Evolutionary conservation across 208 protist genomes (phyloP).

Genomic region (Acanthamoeba culbertsoni): DNA sequence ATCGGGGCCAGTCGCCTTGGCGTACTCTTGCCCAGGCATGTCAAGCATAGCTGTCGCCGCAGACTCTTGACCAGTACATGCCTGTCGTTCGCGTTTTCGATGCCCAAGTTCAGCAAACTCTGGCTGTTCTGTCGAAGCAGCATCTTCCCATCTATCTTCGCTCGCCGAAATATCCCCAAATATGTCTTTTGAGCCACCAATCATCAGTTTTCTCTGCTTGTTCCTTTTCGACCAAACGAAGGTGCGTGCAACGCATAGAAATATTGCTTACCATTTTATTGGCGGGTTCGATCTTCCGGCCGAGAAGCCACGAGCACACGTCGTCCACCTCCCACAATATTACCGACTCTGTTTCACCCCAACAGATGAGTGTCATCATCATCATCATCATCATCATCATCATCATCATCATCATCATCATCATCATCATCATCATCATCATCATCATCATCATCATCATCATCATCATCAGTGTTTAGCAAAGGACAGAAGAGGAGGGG

Average conservation of each 20-base stretch:
- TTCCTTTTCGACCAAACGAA: background rate
- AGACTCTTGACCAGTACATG: background rate
- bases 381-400: too few species aligned
- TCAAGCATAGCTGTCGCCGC: background rate
- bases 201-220: background rate
- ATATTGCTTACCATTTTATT: background rate
- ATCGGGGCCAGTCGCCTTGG: too few species aligned
- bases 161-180: background rate
- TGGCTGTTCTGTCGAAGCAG: background rate
- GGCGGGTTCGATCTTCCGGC: background rate
- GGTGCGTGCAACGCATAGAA: background rate
- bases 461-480: background rate
- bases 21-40: background rate
- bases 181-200: background rate
- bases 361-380: too few species aligned
- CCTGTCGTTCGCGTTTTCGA: background rate
- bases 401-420: too few species aligned
- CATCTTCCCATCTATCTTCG: background rate
- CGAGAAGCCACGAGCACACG: conserved; percentile 1
- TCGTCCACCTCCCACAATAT: background rate
- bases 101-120: background rate
- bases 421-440: too few species aligned
- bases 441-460: too few species aligned
- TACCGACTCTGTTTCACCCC: background rate
- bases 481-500: too few species aligned